Conservation (phyloP, 1,139 yeast species). For the Groenewaldozyma sp. region DNA sequence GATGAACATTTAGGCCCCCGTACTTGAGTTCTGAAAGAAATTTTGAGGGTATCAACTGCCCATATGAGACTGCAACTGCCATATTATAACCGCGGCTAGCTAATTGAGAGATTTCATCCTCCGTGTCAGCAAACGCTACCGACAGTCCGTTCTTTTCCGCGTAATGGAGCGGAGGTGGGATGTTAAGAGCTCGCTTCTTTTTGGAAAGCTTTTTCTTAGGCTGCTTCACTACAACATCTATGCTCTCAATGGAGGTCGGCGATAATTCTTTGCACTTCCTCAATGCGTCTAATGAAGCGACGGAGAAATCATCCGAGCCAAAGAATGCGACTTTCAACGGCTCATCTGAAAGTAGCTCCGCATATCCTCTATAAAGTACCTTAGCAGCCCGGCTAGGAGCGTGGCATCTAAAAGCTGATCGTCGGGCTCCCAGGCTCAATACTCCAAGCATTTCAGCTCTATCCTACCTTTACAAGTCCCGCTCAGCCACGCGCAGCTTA, state of each 20-base stretch:
- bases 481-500: too few species aligned
- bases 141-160: constrained; percentile 32
- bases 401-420: not conserved
- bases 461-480: too few species aligned
- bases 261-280: constrained; percentile 28
- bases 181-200: constrained; percentile 1
- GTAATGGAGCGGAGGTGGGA: constrained; percentile 32
- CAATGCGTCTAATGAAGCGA: constrained; percentile 44
- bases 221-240: constrained; percentile 58
- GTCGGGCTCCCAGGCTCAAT: too few species aligned
- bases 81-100: constrained; percentile 40
- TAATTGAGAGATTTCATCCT: constrained; percentile 39
- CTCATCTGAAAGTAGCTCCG: not conserved
- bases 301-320: constrained; percentile 75
- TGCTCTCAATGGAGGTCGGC: constrained; percentile 31
- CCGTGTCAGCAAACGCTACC: constrained; percentile 51
- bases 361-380: not conserved
- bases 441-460: too few species aligned
- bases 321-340: constrained; percentile 50
- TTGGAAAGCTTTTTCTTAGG: constrained; percentile 43
- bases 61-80: constrained; percentile 85
- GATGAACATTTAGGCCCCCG: constrained; percentile 88
- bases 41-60: constrained; percentile 59
- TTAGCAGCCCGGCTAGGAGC: too few species aligned
- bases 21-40: constrained; percentile 42